Evolutionary conservation across 768 basidiomycete genomes (phyloP), one percentile per base, ranked within the genome.

Genomic region (Trametes maxima): DNA sequence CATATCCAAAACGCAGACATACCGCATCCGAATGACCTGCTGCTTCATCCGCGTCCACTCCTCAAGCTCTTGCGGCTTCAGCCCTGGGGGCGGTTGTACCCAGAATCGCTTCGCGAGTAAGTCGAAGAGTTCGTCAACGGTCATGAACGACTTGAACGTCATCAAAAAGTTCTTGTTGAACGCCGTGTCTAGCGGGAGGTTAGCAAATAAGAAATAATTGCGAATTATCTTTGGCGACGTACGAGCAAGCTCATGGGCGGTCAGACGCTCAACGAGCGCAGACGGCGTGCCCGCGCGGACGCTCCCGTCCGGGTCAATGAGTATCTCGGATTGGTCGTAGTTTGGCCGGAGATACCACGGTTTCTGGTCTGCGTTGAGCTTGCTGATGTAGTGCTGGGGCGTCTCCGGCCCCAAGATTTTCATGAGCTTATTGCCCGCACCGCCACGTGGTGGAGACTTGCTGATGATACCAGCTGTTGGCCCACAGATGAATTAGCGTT

Each of bases 101-200:
- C 82, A 80, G 76, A 94, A 98, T 17, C 96, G 86, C 45, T 83
- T 80, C 7, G 90, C 82, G 19, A 98, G 85, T 17, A 90, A 79
- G 59, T 94, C 87, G 56, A 96, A 88, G 10, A 98, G 77, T 49
- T 94, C 88, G 57, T 91, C 84, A 46, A 91, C 78, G 5, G 87
- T 88, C 16, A 92, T 92, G 74, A 98, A 98, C 0, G 94, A 95
- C 70, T 95, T 93, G 80, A 93, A 97, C 0, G 96, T 97, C 85
- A 97, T 89, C 65, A 98, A 76, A 82, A 98, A 98, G 0, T 95
- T 88, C 71, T 89, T 88, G 72, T 82, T 90, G 75, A 89, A 96
- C 7, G 84, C 83, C 0, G 87, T 82, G 73, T 97, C 90, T 90
- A 67, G 59, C 54, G 57, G 24, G 19, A 16, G 10, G 43, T 12